These are phyloP conservation scores for Naganishia albida DNA, from an alignment of 1,284 basidiomycete species.

Conservation along the genomic window DNA sequence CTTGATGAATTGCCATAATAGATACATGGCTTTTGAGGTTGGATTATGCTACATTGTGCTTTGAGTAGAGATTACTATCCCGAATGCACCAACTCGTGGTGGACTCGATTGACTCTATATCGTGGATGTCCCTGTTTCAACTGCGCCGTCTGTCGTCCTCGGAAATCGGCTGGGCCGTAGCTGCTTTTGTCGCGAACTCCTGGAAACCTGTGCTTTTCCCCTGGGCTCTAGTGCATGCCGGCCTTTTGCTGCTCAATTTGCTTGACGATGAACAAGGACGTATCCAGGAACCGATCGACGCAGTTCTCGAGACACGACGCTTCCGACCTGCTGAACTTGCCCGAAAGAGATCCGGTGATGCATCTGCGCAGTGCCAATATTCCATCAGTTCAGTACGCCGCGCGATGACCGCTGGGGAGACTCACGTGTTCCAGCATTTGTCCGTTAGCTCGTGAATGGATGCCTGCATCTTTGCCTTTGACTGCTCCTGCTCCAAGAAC, in stretches of 20 bases:
- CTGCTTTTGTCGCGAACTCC: too few species aligned
- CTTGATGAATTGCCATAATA: background rate
- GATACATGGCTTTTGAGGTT: constrained; percentile 12
- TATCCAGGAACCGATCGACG: constrained; percentile 91
- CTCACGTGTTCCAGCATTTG: constrained; percentile 78
- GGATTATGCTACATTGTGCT: constrained; percentile 21
- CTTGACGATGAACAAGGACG: constrained; percentile 81
- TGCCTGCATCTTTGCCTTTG: constrained; percentile 74
- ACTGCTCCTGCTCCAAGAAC: constrained; percentile 86
- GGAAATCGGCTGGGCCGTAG: too few species aligned
- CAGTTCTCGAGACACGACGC: constrained; percentile 85
- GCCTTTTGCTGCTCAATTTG: constrained; percentile 65
- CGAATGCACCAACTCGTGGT: background rate
- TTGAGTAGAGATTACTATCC: constrained; percentile 1
- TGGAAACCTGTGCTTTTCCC: background rate
- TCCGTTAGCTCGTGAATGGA: constrained; percentile 56
- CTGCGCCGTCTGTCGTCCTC: too few species aligned
- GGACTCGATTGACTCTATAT: background rate
- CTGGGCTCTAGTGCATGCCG: constrained; percentile 27
- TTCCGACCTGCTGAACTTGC: constrained; percentile 80
- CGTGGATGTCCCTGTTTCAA: too few species aligned
- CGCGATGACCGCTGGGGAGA: constrained; percentile 29
- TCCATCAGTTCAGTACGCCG: background rate
- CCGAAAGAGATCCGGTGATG: constrained; percentile 78
- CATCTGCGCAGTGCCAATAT: constrained; percentile 61